A percentile compares a stretch with the other conserved stretches of the same genome.
Conservation (phyloP, 129 eudicot species). For the Lactuca saligna region DNA sequence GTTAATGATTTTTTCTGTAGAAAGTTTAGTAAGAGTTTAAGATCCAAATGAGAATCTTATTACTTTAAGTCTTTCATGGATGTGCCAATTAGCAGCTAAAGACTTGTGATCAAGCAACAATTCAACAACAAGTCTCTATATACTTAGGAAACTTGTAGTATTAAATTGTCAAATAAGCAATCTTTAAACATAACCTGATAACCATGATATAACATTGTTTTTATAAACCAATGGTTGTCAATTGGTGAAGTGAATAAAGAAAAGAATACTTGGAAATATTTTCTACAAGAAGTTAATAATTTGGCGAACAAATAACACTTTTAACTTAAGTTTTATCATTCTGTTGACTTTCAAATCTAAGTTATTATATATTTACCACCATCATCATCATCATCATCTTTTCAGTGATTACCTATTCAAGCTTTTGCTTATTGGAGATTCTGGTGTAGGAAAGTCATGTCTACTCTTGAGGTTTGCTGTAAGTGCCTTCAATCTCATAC, state of each 20-base stretch:
- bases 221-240: too few relatives aligned
- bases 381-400: not conserved
- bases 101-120: too few relatives aligned
- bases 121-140: too few relatives aligned
- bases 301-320: too few relatives aligned
- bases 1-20: not conserved
- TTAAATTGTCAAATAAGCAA: too few relatives aligned
- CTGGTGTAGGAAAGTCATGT: conserved; percentile 51
- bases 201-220: too few relatives aligned
- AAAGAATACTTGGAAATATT: too few relatives aligned
- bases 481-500: conserved; percentile 25
- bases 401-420: conserved; percentile 48
- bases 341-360: not conserved
- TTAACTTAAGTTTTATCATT: too few relatives aligned
- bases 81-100: conserved; percentile 7
- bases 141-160: too few relatives aligned
- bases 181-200: too few relatives aligned
- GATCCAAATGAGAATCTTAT: not conserved
- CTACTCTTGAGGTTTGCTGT: conserved; percentile 50
- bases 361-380: not conserved
- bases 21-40: not conserved
- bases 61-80: not conserved
- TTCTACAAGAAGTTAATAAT: too few relatives aligned
- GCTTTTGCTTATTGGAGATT: conserved; percentile 51
- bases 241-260: too few relatives aligned